phyloP scores from a whole-genome alignment of 371 early-diverging fungal genomes.

The Saksenaea vasiformis region DNA sequence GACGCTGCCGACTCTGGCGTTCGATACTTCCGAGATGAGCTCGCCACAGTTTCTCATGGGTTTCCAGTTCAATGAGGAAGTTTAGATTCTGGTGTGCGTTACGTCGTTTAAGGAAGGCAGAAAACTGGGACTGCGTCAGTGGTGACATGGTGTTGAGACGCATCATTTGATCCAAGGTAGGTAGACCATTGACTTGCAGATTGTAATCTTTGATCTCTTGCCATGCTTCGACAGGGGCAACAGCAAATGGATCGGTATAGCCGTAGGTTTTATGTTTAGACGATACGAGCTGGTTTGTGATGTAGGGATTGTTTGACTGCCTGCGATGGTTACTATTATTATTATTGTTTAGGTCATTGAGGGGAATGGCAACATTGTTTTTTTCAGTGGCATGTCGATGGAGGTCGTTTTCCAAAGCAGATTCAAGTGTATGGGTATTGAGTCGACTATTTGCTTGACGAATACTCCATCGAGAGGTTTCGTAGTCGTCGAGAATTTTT shows the following conservation, averaged over 20 bases:
- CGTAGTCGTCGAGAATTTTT: constrained; percentile 18
- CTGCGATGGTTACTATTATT: constrained; percentile 9
- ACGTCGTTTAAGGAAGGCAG: constrained; percentile 36
- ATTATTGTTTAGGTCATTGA: constrained; percentile 18
- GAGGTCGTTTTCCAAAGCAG: constrained; percentile 45
- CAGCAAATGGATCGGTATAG: constrained; percentile 44
- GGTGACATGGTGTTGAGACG: constrained; percentile 38
- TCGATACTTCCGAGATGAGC: constrained; percentile 35
- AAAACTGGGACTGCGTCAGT: constrained; percentile 43
- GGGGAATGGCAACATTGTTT: constrained; percentile 28
- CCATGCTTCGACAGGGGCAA: constrained; percentile 53
- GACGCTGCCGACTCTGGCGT: constrained; percentile 35
- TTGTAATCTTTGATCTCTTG: constrained; percentile 55
- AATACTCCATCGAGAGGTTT: constrained; percentile 39
- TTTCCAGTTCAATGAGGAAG: constrained; percentile 47
- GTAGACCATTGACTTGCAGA: constrained; percentile 47
- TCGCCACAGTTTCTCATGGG: constrained; percentile 50
- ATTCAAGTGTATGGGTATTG: constrained; percentile 28
- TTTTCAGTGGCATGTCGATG: constrained; percentile 33
- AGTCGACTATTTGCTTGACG: constrained; percentile 50
- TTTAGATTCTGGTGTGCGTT: constrained; percentile 45
- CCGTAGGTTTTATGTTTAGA: constrained; percentile 40
- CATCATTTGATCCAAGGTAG: constrained; percentile 56
- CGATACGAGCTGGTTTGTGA: constrained; percentile 11
- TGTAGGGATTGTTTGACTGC: constrained; percentile 37